Percentiles rank a stretch among this genome's conserved stretches.
These are phyloP conservation scores for Poronia punctata DNA, from an alignment of 495 filamentous ascomycete species.

Conservation along the genomic window DNA sequence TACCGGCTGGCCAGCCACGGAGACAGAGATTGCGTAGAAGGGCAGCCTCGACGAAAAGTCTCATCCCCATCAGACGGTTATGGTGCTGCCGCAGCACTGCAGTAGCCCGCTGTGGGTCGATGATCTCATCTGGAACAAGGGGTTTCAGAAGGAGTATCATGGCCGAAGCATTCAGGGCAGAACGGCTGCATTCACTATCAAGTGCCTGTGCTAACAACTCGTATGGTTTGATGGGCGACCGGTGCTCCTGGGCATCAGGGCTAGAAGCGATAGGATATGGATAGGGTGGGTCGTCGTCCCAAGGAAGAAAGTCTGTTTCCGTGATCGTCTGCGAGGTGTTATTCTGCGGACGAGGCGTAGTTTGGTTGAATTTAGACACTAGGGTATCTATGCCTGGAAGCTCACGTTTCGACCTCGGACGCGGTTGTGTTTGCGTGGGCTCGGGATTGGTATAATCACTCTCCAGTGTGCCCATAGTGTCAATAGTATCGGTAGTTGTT, in stretches of 20 bases:
- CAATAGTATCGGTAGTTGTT: constrained; percentile 34
- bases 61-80: constrained; percentile 53
- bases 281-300: constrained; percentile 41
- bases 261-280: constrained; percentile 25
- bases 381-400: constrained; percentile 1
- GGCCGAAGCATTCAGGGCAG: constrained; percentile 42
- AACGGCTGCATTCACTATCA: constrained; percentile 38
- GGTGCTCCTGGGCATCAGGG: constrained; percentile 2
- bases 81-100: constrained; percentile 61
- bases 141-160: constrained; percentile 48
- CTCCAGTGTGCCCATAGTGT: too few species aligned
- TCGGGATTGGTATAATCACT: constrained; percentile 10
- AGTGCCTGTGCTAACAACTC: constrained; percentile 41
- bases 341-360: constrained; percentile 18
- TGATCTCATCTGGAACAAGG: constrained; percentile 38
- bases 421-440: constrained; percentile 1
- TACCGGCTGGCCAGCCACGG: constrained; percentile 38
- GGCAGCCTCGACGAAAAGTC: constrained; percentile 60
- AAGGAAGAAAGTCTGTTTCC: constrained; percentile 44
- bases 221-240: constrained; percentile 40
- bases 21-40: constrained; percentile 61
- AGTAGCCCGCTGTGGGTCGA: constrained; percentile 40
- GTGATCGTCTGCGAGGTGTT: constrained; percentile 34
- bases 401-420: constrained; percentile 1
- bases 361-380: constrained; percentile 1